Evolutionary conservation across 148 eudicot genomes (phyloP).

Genomic region (Camellia granthamiana): DNA sequence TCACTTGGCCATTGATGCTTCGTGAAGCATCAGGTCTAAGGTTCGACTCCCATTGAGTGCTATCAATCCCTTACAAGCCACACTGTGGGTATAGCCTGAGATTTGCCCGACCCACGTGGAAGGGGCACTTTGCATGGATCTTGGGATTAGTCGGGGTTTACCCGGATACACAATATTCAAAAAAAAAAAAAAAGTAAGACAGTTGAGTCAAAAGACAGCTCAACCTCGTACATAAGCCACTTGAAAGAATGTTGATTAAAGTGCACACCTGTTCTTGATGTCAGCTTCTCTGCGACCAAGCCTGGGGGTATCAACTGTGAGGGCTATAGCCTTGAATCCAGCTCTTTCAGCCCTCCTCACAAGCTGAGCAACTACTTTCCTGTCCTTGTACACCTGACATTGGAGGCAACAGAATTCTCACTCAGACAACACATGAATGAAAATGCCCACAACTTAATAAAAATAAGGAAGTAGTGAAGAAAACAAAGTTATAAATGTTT

Average conservation of each 20-base stretch:
- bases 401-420: not conserved
- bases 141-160: no score
- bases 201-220: not conserved
- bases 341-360: slow-evolving; percentile 98
- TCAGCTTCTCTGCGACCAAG: slow-evolving; percentile 97
- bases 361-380: slow-evolving; percentile 95
- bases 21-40: no score
- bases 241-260: slow-evolving; percentile 5
- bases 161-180: no score
- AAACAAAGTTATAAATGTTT: not conserved
- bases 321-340: slow-evolving; percentile 97
- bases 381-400: slow-evolving; percentile 88
- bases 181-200: not conserved
- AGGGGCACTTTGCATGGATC: no score
- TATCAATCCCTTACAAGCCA: no score
- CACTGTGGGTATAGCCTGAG: no score
- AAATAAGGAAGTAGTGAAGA: not conserved
- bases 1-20: no score
- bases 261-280: slow-evolving; percentile 78
- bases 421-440: not conserved
- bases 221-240: not conserved
- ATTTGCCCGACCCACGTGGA: no score
- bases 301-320: slow-evolving; percentile 95
- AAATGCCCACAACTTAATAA: not conserved
- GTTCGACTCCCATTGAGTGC: no score